Conservation (phyloP, 2,329 filamentous ascomycete genomes). For the Paramyrothecium roridum region DNA sequence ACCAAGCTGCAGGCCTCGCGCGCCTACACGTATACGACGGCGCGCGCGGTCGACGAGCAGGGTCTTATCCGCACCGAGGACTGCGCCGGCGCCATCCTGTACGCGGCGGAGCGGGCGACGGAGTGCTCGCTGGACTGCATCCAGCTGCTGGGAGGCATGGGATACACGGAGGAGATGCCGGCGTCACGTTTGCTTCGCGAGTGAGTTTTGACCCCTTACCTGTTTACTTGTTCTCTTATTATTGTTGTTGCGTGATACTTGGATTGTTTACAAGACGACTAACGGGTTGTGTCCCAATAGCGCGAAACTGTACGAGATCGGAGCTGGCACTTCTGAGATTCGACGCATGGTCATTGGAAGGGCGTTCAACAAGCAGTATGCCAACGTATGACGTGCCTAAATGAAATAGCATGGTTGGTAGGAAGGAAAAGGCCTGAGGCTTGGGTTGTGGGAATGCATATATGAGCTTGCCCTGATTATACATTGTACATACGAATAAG, state of each 20-base stretch:
- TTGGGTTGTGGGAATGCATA: not conserved
- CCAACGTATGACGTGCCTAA: slow-evolving; percentile 22
- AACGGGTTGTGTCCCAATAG: slow-evolving; percentile 32
- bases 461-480: not conserved
- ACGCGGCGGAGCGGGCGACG: slow-evolving; percentile 86
- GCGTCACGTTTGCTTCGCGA: slow-evolving; percentile 79
- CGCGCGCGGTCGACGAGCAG: slow-evolving; percentile 73
- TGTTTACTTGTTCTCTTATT: not conserved
- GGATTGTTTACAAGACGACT: slow-evolving; percentile 10
- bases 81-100: slow-evolving; percentile 90
- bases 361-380: slow-evolving; percentile 85
- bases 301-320: slow-evolving; percentile 88
- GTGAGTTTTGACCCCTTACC: slow-evolving; percentile 33
- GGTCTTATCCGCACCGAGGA: slow-evolving; percentile 78
- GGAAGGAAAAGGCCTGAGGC: slow-evolving; percentile 4
- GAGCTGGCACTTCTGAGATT: slow-evolving; percentile 92
- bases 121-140: slow-evolving; percentile 85
- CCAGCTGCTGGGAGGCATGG: slow-evolving; percentile 91
- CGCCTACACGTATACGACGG: slow-evolving; percentile 86
- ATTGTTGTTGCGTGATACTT: too few species aligned
- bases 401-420: not conserved
- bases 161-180: slow-evolving; percentile 93
- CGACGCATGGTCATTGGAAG: slow-evolving; percentile 91
- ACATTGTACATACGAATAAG: too few species aligned
- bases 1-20: slow-evolving; percentile 81